These are phyloP conservation scores for Pterula multifida DNA, from an alignment of 1,284 basidiomycete genomes.

Conservation along the genomic window DNA sequence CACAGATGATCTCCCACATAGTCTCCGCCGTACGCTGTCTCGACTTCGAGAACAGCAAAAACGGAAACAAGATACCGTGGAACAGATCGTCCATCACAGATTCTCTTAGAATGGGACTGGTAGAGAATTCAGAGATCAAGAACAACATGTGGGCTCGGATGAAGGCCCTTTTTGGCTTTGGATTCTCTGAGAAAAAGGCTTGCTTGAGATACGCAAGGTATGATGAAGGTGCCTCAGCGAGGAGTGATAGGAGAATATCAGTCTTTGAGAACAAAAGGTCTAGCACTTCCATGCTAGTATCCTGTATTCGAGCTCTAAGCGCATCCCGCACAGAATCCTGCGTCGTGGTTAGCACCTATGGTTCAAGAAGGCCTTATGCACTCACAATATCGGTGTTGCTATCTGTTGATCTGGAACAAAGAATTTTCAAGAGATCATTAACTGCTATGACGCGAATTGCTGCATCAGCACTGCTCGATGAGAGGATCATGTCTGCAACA, in stretches of 20 bases:
- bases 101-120: slow-evolving; percentile 15
- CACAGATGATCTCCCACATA: slow-evolving; percentile 52
- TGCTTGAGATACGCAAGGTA: slow-evolving; percentile 40
- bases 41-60: slow-evolving; percentile 61
- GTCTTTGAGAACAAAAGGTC: slow-evolving; percentile 52
- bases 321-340: slow-evolving; percentile 41
- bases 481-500: slow-evolving; percentile 35
- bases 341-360: background rate
- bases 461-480: slow-evolving; percentile 39
- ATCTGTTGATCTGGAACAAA: slow-evolving; percentile 17
- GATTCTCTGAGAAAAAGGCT: slow-evolving; percentile 24
- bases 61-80: slow-evolving; percentile 55
- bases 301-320: slow-evolving; percentile 52
- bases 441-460: slow-evolving; percentile 41
- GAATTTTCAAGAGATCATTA: slow-evolving; percentile 29
- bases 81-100: slow-evolving; percentile 35
- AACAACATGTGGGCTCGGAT: slow-evolving; percentile 55
- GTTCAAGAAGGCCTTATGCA: no score
- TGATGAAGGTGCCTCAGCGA: slow-evolving; percentile 19
- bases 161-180: slow-evolving; percentile 36
- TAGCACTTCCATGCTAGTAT: slow-evolving; percentile 49
- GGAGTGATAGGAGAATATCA: slow-evolving; percentile 30
- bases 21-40: slow-evolving; percentile 47
- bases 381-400: no score
- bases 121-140: slow-evolving; percentile 37